phyloP scores from a whole-genome alignment of 163 green algal genomes.

The Scenedesmus sp. region DNA sequence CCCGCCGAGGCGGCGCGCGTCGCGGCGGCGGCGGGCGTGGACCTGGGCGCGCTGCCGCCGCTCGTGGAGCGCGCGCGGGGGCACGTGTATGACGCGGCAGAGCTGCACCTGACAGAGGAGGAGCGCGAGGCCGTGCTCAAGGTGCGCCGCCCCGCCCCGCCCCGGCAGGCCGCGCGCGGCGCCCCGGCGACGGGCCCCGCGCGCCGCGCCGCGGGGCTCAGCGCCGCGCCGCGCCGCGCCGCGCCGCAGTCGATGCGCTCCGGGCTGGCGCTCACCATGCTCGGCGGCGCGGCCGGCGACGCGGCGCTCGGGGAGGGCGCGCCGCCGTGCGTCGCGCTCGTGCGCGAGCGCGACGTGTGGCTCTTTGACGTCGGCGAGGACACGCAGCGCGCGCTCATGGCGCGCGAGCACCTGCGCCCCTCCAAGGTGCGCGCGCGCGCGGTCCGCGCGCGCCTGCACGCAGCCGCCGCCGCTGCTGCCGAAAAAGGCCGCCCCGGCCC shows the following conservation, averaged over 20 bases:
- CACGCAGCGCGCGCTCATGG: slow-evolving; percentile 69
- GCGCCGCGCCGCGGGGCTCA: too few species aligned
- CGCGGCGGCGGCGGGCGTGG: slow-evolving; percentile 34
- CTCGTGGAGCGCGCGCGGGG: neutral
- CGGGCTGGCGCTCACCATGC: slow-evolving; percentile 49
- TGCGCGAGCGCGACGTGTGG: slow-evolving; percentile 63
- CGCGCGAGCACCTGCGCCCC: slow-evolving; percentile 53
- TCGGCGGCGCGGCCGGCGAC: slow-evolving; percentile 47
- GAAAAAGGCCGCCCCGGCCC: too few species aligned
- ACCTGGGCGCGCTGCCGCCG: slow-evolving; percentile 17
- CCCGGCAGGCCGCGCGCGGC: too few species aligned
- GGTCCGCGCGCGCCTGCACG: neutral
- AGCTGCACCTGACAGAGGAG: neutral
- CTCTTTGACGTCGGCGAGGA: slow-evolving; percentile 87
- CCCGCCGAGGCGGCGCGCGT: slow-evolving; percentile 1
- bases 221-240: too few species aligned
- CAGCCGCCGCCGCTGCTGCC: too few species aligned
- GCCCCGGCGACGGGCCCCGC: too few species aligned
- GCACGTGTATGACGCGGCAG: slow-evolving; percentile 24
- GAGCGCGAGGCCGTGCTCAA: slow-evolving; percentile 32
- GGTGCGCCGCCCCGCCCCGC: neutral
- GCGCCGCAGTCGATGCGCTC: too few species aligned
- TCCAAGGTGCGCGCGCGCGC: slow-evolving; percentile 56
- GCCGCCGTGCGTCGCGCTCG: slow-evolving; percentile 49
- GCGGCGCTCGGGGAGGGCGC: slow-evolving; percentile 10